phyloP scores from a whole-genome alignment of 306 rosid genomes.

The Rubus idaeus region DNA sequence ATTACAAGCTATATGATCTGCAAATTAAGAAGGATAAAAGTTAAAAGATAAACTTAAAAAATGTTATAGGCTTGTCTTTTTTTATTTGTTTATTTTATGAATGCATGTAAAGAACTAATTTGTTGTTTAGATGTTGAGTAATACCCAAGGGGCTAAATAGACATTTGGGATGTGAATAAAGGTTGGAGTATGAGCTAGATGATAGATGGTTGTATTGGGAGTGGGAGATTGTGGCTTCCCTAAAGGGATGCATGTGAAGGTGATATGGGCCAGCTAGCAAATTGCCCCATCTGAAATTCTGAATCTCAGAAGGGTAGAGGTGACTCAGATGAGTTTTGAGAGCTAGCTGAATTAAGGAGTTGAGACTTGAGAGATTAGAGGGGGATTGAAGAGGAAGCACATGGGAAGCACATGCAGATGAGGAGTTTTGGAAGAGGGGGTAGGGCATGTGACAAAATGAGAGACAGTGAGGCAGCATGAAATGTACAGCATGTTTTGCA shows the following conservation, averaged over 20 bases:
- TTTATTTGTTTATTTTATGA: no score
- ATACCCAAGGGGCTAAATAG: slow-evolving; percentile 25
- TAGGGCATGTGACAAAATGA: slow-evolving; percentile 64
- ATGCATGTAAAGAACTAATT: not conserved
- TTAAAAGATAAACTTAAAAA: not conserved
- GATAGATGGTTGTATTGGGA: slow-evolving; percentile 21
- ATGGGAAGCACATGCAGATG: slow-evolving; percentile 62
- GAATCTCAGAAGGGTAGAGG: not conserved
- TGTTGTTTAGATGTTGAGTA: not conserved
- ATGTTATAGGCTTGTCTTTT: not conserved
- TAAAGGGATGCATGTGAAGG: slow-evolving; percentile 76
- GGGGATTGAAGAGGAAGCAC: slow-evolving; percentile 32
- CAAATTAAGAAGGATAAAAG: slow-evolving; percentile 4
- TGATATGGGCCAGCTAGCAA: slow-evolving; percentile 61
- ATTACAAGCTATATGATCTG: not conserved
- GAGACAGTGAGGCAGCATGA: slow-evolving; percentile 81
- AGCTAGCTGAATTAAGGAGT: not conserved
- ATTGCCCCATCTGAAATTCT: slow-evolving; percentile 38
- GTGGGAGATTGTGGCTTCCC: slow-evolving; percentile 54
- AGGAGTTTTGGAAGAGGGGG: slow-evolving; percentile 37
- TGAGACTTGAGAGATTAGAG: not conserved
- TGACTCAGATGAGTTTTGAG: not conserved
- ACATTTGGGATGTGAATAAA: slow-evolving; percentile 15
- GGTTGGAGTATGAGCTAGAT: slow-evolving; percentile 9
- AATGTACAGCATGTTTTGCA: slow-evolving; percentile 90